phyloP scores from a whole-genome alignment of 2,329 filamentous ascomycete species.

The Calonectria pseudoreteaudii region DNA sequence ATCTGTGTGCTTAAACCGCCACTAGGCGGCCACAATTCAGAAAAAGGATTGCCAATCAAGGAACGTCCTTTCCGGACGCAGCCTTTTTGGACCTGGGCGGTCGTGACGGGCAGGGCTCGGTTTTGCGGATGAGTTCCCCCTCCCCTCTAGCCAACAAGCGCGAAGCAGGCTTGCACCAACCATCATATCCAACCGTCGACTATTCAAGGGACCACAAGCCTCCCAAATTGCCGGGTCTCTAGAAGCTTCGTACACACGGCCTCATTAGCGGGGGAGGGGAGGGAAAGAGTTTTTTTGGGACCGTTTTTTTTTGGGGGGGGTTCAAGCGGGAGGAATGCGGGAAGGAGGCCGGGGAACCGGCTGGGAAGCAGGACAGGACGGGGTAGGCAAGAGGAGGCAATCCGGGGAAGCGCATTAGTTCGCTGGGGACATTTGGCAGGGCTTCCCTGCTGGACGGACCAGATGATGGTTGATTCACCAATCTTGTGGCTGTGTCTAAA shows the following conservation, averaged over 20 bases:
- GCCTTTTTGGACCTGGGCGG: background rate
- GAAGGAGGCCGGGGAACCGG: background rate
- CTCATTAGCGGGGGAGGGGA: background rate
- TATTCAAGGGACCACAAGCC: background rate
- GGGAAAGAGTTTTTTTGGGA: background rate
- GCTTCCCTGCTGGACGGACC: background rate
- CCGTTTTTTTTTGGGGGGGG: background rate
- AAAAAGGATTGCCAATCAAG: background rate
- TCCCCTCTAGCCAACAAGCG: background rate
- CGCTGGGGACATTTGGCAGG: background rate
- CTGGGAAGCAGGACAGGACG: background rate
- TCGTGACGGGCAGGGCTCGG: background rate
- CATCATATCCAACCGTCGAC: background rate
- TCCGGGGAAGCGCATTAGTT: conserved; percentile 8
- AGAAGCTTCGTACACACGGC: background rate
- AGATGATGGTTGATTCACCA: background rate
- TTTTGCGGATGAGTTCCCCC: background rate
- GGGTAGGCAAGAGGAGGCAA: background rate
- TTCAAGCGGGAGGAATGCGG: background rate
- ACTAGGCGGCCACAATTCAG: background rate
- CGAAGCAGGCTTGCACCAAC: background rate
- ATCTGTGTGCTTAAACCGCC: background rate
- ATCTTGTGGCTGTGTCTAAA: background rate
- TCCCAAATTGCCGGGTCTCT: background rate
- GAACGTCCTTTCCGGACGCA: background rate